These are phyloP conservation scores for Candida xiaguanensis DNA, from an alignment of 805 yeast species.

Conservation along the genomic window DNA sequence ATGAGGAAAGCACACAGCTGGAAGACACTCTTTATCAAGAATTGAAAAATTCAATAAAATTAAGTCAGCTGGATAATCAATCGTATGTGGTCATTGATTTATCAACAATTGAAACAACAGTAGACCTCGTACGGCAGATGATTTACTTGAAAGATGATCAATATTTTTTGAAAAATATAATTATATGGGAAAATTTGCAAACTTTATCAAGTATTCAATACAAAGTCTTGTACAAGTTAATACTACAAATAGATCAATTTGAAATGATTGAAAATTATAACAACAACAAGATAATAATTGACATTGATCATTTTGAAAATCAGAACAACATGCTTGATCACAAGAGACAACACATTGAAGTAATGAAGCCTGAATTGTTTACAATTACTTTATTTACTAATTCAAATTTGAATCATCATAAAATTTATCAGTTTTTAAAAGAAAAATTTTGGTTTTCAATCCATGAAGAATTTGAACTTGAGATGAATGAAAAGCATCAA, in stretches of 20 bases:
- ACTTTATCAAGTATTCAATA: constrained; percentile 11
- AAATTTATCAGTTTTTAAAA: constrained; percentile 18
- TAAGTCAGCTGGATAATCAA: background rate
- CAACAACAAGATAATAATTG: constrained; percentile 1
- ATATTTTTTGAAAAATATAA: constrained; percentile 10
- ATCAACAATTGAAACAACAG: constrained; percentile 2
- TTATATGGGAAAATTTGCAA: constrained; percentile 19
- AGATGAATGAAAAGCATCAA: background rate
- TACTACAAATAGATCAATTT: constrained; percentile 19
- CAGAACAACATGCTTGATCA: background rate
- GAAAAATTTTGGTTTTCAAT: constrained; percentile 26
- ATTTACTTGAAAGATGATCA: background rate
- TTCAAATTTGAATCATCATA: constrained; percentile 6
- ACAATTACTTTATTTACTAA: constrained; percentile 16
- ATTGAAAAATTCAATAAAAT: background rate
- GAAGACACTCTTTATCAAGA: background rate
- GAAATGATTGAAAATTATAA: constrained; percentile 14
- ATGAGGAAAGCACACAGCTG: background rate
- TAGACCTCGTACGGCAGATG: constrained; percentile 6
- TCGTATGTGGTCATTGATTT: constrained; percentile 10
- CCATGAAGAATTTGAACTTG: constrained; percentile 4
- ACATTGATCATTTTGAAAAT: constrained; percentile 1
- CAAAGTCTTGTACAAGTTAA: constrained; percentile 14
- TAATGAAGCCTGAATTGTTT: constrained; percentile 15
- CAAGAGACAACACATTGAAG: constrained; percentile 2